These are phyloP conservation scores for Sambucus nigra DNA, from an alignment of 129 eudicot genomes.

Conservation along the genomic window DNA sequence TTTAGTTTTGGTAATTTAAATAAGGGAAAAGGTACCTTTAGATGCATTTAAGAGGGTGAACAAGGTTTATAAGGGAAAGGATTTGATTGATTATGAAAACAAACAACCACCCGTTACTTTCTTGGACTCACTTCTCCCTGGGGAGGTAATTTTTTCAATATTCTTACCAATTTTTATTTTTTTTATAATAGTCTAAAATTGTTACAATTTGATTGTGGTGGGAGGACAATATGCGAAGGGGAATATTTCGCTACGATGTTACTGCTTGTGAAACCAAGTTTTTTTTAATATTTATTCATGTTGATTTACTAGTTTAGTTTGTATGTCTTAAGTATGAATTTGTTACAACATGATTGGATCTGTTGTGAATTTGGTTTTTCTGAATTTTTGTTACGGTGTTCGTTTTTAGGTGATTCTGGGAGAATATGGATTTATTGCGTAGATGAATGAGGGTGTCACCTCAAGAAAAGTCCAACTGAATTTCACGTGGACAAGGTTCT, in stretches of 20 bases:
- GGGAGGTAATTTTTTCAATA: slow-evolving; percentile 47
- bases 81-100: slow-evolving; percentile 18
- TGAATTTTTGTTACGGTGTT: background rate
- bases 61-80: slow-evolving; percentile 26
- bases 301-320: background rate
- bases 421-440: slow-evolving; percentile 78
- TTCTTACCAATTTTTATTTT: background rate
- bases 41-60: slow-evolving; percentile 51
- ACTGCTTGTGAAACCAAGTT: slow-evolving; percentile 98
- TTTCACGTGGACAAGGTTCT: slow-evolving; percentile 91
- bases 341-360: background rate
- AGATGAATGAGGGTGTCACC: slow-evolving; percentile 98
- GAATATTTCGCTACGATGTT: slow-evolving; percentile 95
- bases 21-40: slow-evolving; percentile 84
- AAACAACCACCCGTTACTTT: slow-evolving; percentile 64
- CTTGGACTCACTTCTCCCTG: slow-evolving; percentile 80
- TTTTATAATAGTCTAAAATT: slow-evolving; percentile 11
- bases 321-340: background rate
- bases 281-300: background rate
- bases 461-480: slow-evolving; percentile 97
- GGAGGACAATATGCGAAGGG: slow-evolving; percentile 86
- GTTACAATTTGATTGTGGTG: slow-evolving; percentile 30
- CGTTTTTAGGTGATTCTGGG: slow-evolving; percentile 75
- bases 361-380: background rate
- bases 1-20: background rate